These are phyloP conservation scores for Fusarium pininemorale DNA, from an alignment of 2,329 filamentous ascomycete genomes.

Conservation along the genomic window DNA sequence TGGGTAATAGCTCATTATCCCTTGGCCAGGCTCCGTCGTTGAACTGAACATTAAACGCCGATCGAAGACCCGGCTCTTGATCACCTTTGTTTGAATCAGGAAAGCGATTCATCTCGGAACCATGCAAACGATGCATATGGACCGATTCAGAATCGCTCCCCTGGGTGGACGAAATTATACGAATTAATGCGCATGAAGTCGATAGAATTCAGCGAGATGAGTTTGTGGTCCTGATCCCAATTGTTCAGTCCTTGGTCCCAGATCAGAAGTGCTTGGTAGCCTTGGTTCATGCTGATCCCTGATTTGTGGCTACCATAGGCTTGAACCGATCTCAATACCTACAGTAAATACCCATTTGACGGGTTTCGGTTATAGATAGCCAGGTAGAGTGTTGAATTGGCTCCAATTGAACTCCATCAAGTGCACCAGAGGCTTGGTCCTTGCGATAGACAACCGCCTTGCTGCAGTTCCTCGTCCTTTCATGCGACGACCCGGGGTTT, in stretches of 20 bases:
- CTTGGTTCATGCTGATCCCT: slow-evolving; percentile 10
- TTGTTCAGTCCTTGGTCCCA: slow-evolving; percentile 23
- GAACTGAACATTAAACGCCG: slow-evolving; percentile 41
- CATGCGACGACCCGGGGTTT: slow-evolving; percentile 11
- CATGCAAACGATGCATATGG: slow-evolving; percentile 34
- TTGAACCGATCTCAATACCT: background rate
- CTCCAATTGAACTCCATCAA: background rate
- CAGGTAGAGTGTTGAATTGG: background rate
- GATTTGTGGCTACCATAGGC: background rate
- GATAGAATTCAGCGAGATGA: slow-evolving; percentile 30
- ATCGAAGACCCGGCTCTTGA: slow-evolving; percentile 46
- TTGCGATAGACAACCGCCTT: background rate
- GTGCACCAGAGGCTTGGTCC: background rate
- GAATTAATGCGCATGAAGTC: slow-evolving; percentile 36
- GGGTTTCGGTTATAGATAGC: background rate
- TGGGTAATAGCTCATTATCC: slow-evolving; percentile 31
- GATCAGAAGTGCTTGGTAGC: slow-evolving; percentile 1
- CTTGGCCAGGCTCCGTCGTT: slow-evolving; percentile 30
- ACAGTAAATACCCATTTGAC: background rate
- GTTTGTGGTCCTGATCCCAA: slow-evolving; percentile 4
- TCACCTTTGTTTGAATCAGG: slow-evolving; percentile 33
- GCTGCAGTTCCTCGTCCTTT: slow-evolving; percentile 3
- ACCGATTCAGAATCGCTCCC: slow-evolving; percentile 23
- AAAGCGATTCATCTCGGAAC: slow-evolving; percentile 39
- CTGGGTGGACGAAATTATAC: slow-evolving; percentile 29